Evolutionary conservation across 805 yeast genomes (phyloP).

Genomic region (Spathaspora girioi): DNA sequence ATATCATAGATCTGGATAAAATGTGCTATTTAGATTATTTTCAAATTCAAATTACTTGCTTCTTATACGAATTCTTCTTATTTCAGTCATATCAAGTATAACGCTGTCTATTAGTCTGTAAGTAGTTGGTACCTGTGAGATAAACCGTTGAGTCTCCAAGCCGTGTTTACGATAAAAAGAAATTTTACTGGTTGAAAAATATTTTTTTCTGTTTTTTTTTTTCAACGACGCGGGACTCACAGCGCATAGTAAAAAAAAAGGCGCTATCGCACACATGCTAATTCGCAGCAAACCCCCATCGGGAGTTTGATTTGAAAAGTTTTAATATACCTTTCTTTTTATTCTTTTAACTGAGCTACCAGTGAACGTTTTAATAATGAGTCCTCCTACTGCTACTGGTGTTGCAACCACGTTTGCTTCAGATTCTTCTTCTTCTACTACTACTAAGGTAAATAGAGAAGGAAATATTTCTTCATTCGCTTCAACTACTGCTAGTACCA

Average conservation of each 20-base stretch:
- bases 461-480: constrained; percentile 12
- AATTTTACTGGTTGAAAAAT: not conserved
- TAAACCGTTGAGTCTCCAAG: not conserved
- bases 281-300: not conserved
- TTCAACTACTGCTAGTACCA: constrained; percentile 3
- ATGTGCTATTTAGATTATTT: too few relatives aligned
- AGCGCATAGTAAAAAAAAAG: too few relatives aligned
- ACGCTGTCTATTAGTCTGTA: too few relatives aligned
- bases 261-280: not conserved
- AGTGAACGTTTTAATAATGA: constrained; percentile 5
- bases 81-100: too few relatives aligned
- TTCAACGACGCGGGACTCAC: not conserved
- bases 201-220: not conserved
- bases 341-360: not conserved
- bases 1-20: too few relatives aligned
- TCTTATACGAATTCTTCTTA: too few relatives aligned
- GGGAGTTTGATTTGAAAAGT: not conserved
- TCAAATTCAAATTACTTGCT: too few relatives aligned
- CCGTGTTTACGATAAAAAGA: not conserved
- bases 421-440: not conserved
- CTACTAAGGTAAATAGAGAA: constrained; percentile 2
- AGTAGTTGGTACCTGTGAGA: too few relatives aligned
- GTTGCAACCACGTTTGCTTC: not conserved
- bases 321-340: not conserved
- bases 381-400: constrained; percentile 6